Base-by-base conservation (phyloP, 148 eudicot species). In the Suaeda aralocaspica region DNA sequence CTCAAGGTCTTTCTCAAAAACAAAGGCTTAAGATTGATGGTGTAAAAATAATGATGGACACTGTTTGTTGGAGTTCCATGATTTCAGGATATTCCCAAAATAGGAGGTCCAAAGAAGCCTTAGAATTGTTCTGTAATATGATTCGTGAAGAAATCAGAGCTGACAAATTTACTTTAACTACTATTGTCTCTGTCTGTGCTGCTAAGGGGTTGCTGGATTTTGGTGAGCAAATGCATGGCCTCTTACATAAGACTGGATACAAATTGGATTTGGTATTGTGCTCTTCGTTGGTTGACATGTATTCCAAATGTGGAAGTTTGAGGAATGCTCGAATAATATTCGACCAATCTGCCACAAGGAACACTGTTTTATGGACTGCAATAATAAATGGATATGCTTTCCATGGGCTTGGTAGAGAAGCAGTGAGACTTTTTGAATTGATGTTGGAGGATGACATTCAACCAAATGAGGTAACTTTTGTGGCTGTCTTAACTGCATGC, bases 201-300 rank as follows among this genome's bases (percentile, higher is more conserved):
- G 78, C 81, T 76, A 74, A 72, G 73, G 88, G 87, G 59, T 79
- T 86, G 81, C 80, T 92, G 76, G 84, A 77, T 69, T 83, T 89
- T 42, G 96, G 98, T 51, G 83, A 82, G 72, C 93, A 88, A 69
- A 79, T 92, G 46, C 96, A 92, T 73, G 80, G 82, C 41, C 74
- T 70, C 44, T 33, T 84, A 16, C 72, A 74, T 56, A 92, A 92
- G 75, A 39, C 30, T 33, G 96, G 91, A 53, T 81, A 82, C 48
- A 69, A 53, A 59, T 31, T 73, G 36, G 93, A 92, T 85, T 62
- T 85, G 42, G 67, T 84, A 60, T 71, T 88, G 61, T 60, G 72
- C 71, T 86, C 96, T 28, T 80, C 96, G 30, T 79, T 89, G 88
- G 82, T 92, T 69, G 91, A 92, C 74, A 89, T 89, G 98, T 92